phyloP scores from a whole-genome alignment of 2,329 filamentous ascomycete genomes.

The Talaromyces sp. region DNA sequence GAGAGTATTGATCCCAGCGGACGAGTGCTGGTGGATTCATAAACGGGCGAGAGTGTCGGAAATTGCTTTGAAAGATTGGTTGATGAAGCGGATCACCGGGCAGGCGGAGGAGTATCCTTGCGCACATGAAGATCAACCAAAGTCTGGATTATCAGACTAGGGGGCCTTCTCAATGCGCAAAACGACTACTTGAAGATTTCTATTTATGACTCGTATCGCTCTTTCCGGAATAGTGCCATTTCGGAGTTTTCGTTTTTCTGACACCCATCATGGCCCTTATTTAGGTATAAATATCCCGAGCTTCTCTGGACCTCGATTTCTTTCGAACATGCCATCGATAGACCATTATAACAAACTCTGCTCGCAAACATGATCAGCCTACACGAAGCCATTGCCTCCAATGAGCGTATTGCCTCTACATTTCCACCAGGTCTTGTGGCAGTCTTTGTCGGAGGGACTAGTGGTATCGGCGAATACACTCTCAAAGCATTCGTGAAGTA shows the following conservation, averaged over 20 bases:
- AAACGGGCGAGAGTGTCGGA: constrained; percentile 12
- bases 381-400: not conserved
- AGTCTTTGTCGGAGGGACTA: constrained; percentile 44
- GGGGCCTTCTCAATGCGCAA: not conserved
- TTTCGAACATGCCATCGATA: not conserved
- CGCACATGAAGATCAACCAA: too few relatives aligned
- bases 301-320: not conserved
- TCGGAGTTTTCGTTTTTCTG: not conserved
- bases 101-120: not conserved
- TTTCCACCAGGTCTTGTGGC: constrained; percentile 2
- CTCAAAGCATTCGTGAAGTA: constrained; percentile 47
- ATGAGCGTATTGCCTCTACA: not conserved
- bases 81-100: not conserved
- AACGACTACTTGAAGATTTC: not conserved
- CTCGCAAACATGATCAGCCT: not conserved
- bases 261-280: not conserved
- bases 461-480: constrained; percentile 51
- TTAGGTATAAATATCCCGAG: not conserved
- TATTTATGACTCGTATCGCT: not conserved
- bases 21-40: constrained; percentile 14
- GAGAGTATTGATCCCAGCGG: not conserved
- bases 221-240: not conserved
- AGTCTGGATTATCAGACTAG: too few relatives aligned
- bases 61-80: not conserved
- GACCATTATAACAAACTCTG: too few relatives aligned